phyloP scores from a whole-genome alignment of 2,329 filamentous ascomycete species.

The Curvularia hawaiiensis region DNA sequence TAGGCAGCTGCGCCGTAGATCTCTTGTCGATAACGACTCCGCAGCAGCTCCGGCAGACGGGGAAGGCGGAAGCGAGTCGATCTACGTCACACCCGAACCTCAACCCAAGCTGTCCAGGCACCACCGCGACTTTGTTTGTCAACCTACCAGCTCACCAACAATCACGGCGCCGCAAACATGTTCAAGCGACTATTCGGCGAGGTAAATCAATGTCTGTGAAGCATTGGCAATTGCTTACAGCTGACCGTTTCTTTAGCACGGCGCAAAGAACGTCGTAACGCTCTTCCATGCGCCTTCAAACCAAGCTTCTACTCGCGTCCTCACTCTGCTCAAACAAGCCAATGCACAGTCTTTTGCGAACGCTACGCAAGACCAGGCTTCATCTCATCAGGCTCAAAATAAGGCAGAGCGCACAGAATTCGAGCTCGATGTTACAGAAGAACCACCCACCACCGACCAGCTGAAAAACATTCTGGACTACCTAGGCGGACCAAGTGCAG shows the following conservation, averaged over 20 bases:
- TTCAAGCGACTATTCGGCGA: constrained; percentile 56
- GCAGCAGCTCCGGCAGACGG: constrained; percentile 4
- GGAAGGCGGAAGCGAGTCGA: constrained; percentile 20
- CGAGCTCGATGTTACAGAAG: constrained; percentile 83
- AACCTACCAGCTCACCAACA: constrained; percentile 13
- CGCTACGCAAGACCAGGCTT: constrained; percentile 76
- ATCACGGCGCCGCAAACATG: constrained; percentile 34
- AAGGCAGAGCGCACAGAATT: constrained; percentile 71
- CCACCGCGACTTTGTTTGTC: constrained; percentile 18
- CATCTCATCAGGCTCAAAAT: constrained; percentile 66
- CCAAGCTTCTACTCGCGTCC: constrained; percentile 73
- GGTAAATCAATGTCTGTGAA: constrained; percentile 32
- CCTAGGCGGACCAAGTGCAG: constrained; percentile 63
- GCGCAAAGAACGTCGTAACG: constrained; percentile 79
- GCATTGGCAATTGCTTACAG: constrained; percentile 12
- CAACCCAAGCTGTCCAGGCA: constrained; percentile 27
- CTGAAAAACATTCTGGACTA: constrained; percentile 85
- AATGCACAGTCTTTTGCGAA: constrained; percentile 70
- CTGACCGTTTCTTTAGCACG: constrained; percentile 44
- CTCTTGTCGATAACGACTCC: constrained; percentile 5
- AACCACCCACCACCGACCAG: constrained; percentile 79
- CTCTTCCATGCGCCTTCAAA: constrained; percentile 88
- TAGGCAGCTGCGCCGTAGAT: constrained; percentile 1
- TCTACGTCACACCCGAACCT: constrained; percentile 37
- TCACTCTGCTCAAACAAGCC: constrained; percentile 79